Percentiles rank a stretch among this genome's conserved stretches.
phyloP scores from a whole-genome alignment of 495 filamentous ascomycete genomes.

The Parmelia sp. region DNA sequence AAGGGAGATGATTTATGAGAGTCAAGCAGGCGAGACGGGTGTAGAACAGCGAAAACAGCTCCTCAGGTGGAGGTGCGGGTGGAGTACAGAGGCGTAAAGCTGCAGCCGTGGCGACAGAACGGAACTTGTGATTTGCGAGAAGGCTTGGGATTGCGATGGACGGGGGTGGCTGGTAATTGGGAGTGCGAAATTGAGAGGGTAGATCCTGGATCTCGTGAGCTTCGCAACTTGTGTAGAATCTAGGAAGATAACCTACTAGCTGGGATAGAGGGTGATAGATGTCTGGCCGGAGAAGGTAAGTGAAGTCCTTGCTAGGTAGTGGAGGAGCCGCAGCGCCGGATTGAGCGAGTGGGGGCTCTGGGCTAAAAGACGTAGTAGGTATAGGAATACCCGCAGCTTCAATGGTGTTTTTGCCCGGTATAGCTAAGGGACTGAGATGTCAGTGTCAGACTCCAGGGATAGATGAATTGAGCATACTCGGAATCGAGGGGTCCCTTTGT shows the following conservation, averaged over 20 bases:
- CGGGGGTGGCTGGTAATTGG: slow-evolving; percentile 38
- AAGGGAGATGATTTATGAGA: slow-evolving; percentile 57
- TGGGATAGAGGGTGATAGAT: slow-evolving; percentile 56
- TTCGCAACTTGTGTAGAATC: slow-evolving; percentile 4
- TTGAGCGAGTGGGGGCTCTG: slow-evolving; percentile 29
- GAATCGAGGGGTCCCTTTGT: slow-evolving; percentile 48
- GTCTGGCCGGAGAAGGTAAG: slow-evolving; percentile 68
- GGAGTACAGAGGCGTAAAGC: slow-evolving; percentile 59
- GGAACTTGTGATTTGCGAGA: slow-evolving; percentile 55
- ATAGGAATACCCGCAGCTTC: slow-evolving; percentile 15
- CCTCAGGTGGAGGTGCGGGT: slow-evolving; percentile 44
- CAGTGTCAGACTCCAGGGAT: slow-evolving; percentile 15
- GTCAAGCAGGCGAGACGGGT: slow-evolving; percentile 77
- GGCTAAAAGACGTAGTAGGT: slow-evolving; percentile 21
- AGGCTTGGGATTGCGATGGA: slow-evolving; percentile 49
- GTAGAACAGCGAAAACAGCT: slow-evolving; percentile 77
- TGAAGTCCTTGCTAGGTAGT: slow-evolving; percentile 59
- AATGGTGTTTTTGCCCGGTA: slow-evolving; percentile 4
- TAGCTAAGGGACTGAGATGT: slow-evolving; percentile 24
- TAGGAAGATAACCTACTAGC: slow-evolving; percentile 1
- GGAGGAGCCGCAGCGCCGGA: slow-evolving; percentile 23
- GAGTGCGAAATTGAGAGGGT: slow-evolving; percentile 50
- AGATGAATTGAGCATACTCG: slow-evolving; percentile 35
- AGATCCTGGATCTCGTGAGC: slow-evolving; percentile 33
- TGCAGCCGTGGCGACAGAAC: slow-evolving; percentile 66